Base-by-base conservation (phyloP, 352 stramenopile genomes). In the Phytophthora tentaculata region DNA sequence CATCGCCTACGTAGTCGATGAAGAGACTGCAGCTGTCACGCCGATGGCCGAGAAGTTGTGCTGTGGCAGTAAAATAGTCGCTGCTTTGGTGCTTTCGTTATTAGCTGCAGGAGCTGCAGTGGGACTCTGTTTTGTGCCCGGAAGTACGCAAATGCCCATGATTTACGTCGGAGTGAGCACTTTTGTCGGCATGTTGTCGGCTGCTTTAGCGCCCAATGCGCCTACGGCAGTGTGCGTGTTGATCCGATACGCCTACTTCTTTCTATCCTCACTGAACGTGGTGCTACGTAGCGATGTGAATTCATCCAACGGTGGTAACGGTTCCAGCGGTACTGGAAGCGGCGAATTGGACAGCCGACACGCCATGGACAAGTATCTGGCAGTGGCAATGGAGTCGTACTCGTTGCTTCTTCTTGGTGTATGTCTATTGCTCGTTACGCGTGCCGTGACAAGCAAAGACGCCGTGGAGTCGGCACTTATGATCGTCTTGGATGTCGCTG, bases 1-100 rank as follows among this genome's bases (percentile, higher is more conserved):
- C 62, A 91, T 91, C 64, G 76, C 69, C 23, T 91, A 89, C 60
- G 83, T 79, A 20, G 80, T 88, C 24, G 77, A 91, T 17, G 61
- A 87, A 14, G 61, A 81, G 32, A 88, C 83, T 13, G 80, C 77
- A 14, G 83, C 80, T 1, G 54, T 88, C 61, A 89, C 83, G 43
- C 67, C 77, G 6, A 23, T 86, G 1, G 79, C 83, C 0, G 80
- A 89, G 52, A 77, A 75, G 8, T 39, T 69, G 1, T 76, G 79
- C 28, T 55, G 72, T 43, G 79, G 83, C 20, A 68, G 61, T 26
- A 77, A 68, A 41, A 19, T 75, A 2, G 5, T 85, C 1, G 28
- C 78, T 0, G 77, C 71, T 0, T 16, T 82, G 0, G n/a, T 69
- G 0, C 24, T 66, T 0, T 69, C 71, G 2, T 22, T 39, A 0